These are phyloP conservation scores for Garcia nutans DNA, from an alignment of 345 rosid species.

Conservation along the genomic window DNA sequence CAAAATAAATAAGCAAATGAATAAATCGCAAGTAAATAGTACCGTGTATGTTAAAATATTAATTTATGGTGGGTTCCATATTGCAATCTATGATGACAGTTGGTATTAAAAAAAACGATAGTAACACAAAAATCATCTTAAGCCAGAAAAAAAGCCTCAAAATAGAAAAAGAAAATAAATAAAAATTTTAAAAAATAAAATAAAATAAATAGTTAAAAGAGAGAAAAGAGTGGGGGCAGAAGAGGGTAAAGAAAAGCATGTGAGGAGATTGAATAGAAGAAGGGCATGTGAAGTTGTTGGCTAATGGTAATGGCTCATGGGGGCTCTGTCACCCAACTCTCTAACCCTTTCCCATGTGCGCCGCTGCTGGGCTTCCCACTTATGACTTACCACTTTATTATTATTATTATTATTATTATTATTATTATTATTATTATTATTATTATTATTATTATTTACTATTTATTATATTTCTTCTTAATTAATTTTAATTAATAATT, in stretches of 20 bases:
- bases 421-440: too few relatives aligned
- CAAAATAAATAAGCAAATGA: neutral
- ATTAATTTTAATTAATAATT: neutral
- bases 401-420: too few relatives aligned
- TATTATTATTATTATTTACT: too few relatives aligned
- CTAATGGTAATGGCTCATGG: constrained; percentile 17
- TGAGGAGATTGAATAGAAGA: constrained; percentile 33
- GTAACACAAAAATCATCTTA: neutral
- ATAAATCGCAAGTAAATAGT: too few relatives aligned
- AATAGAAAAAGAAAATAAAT: neutral
- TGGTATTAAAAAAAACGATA: neutral
- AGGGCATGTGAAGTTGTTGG: constrained; percentile 44
- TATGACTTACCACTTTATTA: constrained; percentile 21
- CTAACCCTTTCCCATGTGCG: constrained; percentile 52
- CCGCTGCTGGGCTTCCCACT: constrained; percentile 48
- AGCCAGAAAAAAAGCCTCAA: neutral
- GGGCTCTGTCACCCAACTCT: constrained; percentile 39
- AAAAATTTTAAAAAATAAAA: neutral
- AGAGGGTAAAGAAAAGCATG: constrained; percentile 33
- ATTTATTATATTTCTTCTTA: neutral
- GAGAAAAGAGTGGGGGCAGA: constrained; percentile 28
- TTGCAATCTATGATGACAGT: neutral
- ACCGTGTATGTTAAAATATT: too few relatives aligned
- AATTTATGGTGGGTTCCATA: too few relatives aligned
- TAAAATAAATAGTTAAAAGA: too few relatives aligned